phyloP scores from a whole-genome alignment of 257 asterid genomes.

The Ehretia macrophylla region DNA sequence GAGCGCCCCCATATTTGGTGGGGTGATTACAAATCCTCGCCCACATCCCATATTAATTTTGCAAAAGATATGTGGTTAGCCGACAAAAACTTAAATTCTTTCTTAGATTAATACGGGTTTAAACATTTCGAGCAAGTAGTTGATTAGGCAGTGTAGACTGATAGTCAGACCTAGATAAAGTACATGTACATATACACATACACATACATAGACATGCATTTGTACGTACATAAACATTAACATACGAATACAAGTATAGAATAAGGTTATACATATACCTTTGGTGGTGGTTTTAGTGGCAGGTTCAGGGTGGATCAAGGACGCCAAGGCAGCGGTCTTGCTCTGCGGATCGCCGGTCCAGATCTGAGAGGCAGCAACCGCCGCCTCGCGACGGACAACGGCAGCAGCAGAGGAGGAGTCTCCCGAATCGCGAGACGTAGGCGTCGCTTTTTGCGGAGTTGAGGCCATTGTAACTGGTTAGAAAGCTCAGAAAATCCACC shows the following conservation, averaged over 20 bases:
- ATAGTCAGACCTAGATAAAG: too few relatives aligned
- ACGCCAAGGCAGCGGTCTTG: slow-evolving; percentile 15
- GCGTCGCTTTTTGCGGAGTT: slow-evolving; percentile 79
- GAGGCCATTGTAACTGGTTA: slow-evolving; percentile 92
- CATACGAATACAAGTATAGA: background rate
- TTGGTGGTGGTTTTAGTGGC: slow-evolving; percentile 8
- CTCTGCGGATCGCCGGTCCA: slow-evolving; percentile 19
- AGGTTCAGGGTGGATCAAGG: slow-evolving; percentile 23
- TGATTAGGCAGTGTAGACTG: too few relatives aligned
- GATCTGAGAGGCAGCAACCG: background rate
- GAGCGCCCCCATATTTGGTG: too few relatives aligned
- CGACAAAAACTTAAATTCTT: too few relatives aligned
- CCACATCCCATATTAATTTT: too few relatives aligned
- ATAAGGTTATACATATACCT: background rate
- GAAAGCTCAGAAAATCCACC: slow-evolving; percentile 69
- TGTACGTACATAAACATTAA: background rate
- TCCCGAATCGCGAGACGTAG: slow-evolving; percentile 18
- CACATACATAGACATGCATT: background rate
- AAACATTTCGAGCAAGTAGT: too few relatives aligned
- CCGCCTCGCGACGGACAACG: slow-evolving; percentile 4
- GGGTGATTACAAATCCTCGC: too few relatives aligned
- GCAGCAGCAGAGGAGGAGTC: slow-evolving; percentile 14
- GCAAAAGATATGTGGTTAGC: too few relatives aligned
- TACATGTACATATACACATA: background rate
- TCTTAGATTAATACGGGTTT: too few relatives aligned